Conservation (phyloP, 73 alveolate genomes). For the Paraurostyla sp. region DNA sequence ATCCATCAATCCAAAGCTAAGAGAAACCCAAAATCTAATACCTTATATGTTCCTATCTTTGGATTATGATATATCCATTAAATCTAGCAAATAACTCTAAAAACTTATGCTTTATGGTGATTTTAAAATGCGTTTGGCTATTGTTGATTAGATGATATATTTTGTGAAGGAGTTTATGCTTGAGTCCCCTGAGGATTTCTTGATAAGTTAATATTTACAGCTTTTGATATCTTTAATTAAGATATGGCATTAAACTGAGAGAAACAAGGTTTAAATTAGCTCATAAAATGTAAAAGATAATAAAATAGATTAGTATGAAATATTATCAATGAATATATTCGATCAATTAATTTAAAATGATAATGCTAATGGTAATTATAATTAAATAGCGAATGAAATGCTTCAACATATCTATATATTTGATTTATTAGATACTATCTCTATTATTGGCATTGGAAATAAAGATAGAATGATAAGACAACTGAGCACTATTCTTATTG, state of each 20-base stretch:
- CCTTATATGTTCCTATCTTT: slow-evolving; percentile 31
- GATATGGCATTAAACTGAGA: slow-evolving; percentile 56
- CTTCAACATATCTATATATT: slow-evolving; percentile 1
- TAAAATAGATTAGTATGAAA: neutral
- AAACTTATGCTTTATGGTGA: slow-evolving; percentile 38
- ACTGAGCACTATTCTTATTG: slow-evolving; percentile 41
- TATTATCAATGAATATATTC: neutral
- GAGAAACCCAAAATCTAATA: slow-evolving; percentile 25
- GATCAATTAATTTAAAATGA: neutral
- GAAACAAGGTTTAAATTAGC: slow-evolving; percentile 9
- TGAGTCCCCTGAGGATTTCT: slow-evolving; percentile 54
- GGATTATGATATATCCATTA: neutral
- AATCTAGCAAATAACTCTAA: neutral
- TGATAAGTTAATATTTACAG: neutral
- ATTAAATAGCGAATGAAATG: neutral
- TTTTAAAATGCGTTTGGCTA: slow-evolving; percentile 15
- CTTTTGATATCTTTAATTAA: slow-evolving; percentile 29
- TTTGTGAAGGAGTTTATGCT: slow-evolving; percentile 60
- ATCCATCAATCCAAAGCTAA: neutral
- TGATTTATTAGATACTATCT: slow-evolving; percentile 45
- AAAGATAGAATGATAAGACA: slow-evolving; percentile 51
- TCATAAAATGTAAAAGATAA: neutral
- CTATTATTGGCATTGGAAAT: slow-evolving; percentile 16
- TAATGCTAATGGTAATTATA: neutral
- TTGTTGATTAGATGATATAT: slow-evolving; percentile 44